Evolutionary conservation across 129 eudicot species (phyloP).

Genomic region (Tagetes patula): DNA sequence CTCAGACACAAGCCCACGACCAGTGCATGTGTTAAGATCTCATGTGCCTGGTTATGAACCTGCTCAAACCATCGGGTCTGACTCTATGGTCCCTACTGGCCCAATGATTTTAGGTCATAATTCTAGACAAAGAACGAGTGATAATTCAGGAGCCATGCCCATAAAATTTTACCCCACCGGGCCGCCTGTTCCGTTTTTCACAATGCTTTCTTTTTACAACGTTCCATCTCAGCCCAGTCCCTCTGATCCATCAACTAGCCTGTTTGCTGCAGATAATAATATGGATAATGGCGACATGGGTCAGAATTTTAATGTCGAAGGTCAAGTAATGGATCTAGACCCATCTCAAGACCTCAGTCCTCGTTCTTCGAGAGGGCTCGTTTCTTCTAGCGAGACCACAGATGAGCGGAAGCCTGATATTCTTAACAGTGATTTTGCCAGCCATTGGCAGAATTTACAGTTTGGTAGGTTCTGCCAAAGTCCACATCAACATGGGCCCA

Average conservation of each 20-base stretch:
- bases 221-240: slow-evolving; percentile 33
- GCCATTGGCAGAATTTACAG: slow-evolving; percentile 93
- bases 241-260: slow-evolving; percentile 28
- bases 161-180: slow-evolving; percentile 88
- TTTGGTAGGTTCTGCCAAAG: slow-evolving; percentile 81
- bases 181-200: slow-evolving; percentile 88
- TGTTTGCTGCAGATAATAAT: not conserved
- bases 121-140: slow-evolving; percentile 56
- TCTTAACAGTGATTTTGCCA: slow-evolving; percentile 78
- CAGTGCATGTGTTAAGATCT: slow-evolving; percentile 44
- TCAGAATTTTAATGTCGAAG: slow-evolving; percentile 42
- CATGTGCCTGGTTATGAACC: slow-evolving; percentile 45
- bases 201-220: slow-evolving; percentile 75
- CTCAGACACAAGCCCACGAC: slow-evolving; percentile 43
- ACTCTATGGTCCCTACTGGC: slow-evolving; percentile 36
- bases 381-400: not conserved
- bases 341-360: slow-evolving; percentile 44
- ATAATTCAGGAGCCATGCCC: slow-evolving; percentile 51
- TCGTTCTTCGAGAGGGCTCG: slow-evolving; percentile 19
- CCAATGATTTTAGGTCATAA: slow-evolving; percentile 58
- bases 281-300: slow-evolving; percentile 40
- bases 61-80: slow-evolving; percentile 74
- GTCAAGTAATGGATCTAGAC: slow-evolving; percentile 19
- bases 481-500: slow-evolving; percentile 53
- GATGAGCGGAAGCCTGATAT: slow-evolving; percentile 61